Percentiles rank a stretch among this genome's conserved stretches.
Conservation (phyloP, 371 early-diverging fungal species). For the Mucor sp. region DNA sequence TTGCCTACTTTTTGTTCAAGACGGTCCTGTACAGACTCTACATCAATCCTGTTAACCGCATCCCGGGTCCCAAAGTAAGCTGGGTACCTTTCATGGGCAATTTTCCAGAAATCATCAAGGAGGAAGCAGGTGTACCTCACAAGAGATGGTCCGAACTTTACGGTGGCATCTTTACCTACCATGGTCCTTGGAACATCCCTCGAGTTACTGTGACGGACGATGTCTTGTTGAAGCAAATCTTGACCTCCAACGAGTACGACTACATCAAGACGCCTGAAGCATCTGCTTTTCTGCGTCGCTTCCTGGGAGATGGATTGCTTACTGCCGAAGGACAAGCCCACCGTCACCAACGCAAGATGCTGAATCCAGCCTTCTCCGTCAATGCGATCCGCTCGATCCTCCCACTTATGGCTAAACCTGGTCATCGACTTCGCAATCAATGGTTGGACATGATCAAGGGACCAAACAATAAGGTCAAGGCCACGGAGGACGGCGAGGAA, state of each 20-base stretch:
- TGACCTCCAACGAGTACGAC: slow-evolving; percentile 52
- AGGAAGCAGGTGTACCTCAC: slow-evolving; percentile 56
- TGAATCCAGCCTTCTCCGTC: slow-evolving; percentile 68
- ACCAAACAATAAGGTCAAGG: neutral
- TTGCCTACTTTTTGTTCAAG: slow-evolving; percentile 17
- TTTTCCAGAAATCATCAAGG: slow-evolving; percentile 43
- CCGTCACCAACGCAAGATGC: slow-evolving; percentile 65
- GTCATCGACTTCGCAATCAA: slow-evolving; percentile 27
- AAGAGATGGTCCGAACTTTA: slow-evolving; percentile 57
- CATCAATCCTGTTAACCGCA: slow-evolving; percentile 45
- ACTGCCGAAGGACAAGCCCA: slow-evolving; percentile 63
- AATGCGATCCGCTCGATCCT: slow-evolving; percentile 49
- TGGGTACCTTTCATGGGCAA: slow-evolving; percentile 60
- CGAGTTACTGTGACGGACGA: slow-evolving; percentile 58
- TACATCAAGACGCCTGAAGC: slow-evolving; percentile 47
- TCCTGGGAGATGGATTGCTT: slow-evolving; percentile 61
- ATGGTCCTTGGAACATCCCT: slow-evolving; percentile 53
- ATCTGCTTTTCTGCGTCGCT: slow-evolving; percentile 26
- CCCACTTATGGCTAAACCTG: slow-evolving; percentile 47
- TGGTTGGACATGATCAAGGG: slow-evolving; percentile 31
- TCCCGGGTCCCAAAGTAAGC: slow-evolving; percentile 64
- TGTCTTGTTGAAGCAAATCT: slow-evolving; percentile 50
- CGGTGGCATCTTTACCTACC: slow-evolving; percentile 53
- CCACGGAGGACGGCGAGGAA: slow-evolving; percentile 5
- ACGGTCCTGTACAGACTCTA: slow-evolving; percentile 51